These are phyloP conservation scores for Tuber umbilicatum DNA, from an alignment of 495 filamentous ascomycete species.

Conservation along the genomic window DNA sequence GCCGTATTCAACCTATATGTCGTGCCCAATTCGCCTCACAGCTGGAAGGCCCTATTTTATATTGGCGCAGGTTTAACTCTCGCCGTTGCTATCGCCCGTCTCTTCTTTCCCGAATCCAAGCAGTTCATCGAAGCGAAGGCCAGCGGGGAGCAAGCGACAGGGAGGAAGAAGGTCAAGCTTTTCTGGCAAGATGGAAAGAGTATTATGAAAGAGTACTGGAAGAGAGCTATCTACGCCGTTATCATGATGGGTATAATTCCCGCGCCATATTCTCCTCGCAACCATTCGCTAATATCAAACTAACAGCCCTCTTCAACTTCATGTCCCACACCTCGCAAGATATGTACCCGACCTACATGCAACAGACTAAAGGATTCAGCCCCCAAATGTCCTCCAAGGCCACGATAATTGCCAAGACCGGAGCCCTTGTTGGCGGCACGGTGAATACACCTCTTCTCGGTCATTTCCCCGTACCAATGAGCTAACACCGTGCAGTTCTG, in stretches of 20 bases:
- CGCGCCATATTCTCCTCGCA: constrained; percentile 6
- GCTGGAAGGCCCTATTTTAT: constrained; percentile 43
- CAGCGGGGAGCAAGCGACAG: constrained; percentile 44
- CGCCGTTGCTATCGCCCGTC: constrained; percentile 56
- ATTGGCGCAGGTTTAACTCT: constrained; percentile 59
- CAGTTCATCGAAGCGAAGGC: constrained; percentile 62
- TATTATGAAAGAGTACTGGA: constrained; percentile 64
- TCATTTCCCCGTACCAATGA: neutral
- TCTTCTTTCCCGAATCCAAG: constrained; percentile 62
- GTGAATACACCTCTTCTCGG: constrained; percentile 42
- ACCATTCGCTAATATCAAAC: constrained; percentile 35
- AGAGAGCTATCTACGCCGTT: constrained; percentile 61
- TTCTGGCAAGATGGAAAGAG: constrained; percentile 47
- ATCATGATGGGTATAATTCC: constrained; percentile 57
- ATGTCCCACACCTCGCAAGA: constrained; percentile 65
- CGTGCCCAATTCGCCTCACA: constrained; percentile 40
- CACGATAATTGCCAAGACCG: constrained; percentile 65
- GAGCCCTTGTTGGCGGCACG: constrained; percentile 66
- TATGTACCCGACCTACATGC: constrained; percentile 70
- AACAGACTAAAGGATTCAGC: constrained; percentile 57
- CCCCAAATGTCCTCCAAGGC: constrained; percentile 51
- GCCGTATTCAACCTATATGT: constrained; percentile 64
- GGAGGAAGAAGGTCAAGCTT: constrained; percentile 41
- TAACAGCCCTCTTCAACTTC: constrained; percentile 36
- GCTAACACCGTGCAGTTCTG: constrained; percentile 21